Conservation (phyloP, 2,329 filamentous ascomycete species). For the Zymoseptoria passerinii region DNA sequence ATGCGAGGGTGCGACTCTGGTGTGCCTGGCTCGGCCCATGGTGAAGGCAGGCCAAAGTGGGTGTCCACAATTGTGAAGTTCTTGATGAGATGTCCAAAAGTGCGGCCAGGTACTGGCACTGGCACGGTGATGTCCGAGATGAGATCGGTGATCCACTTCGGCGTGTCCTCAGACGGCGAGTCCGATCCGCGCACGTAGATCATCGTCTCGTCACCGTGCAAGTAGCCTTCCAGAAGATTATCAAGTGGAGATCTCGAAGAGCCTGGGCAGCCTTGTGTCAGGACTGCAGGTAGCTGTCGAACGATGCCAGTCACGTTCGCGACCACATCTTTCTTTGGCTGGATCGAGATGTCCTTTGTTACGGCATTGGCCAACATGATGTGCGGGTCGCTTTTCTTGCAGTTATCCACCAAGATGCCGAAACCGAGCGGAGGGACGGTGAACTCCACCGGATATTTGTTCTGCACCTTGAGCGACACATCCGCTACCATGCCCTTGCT, state of each 20-base stretch:
- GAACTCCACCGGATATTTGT: conserved; percentile 70
- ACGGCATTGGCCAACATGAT: conserved; percentile 72
- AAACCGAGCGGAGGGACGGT: conserved; percentile 74
- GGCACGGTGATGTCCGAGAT: conserved; percentile 75
- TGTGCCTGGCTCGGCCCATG: conserved; percentile 64
- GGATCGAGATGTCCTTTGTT: conserved; percentile 58
- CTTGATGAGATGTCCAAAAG: conserved; percentile 73
- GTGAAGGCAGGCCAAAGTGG: conserved; percentile 75
- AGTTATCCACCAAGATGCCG: conserved; percentile 77
- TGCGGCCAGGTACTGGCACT: conserved; percentile 72
- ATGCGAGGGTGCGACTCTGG: conserved; percentile 69
- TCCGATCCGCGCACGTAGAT: conserved; percentile 75
- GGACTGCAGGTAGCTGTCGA: conserved; percentile 60
- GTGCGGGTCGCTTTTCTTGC: conserved; percentile 58
- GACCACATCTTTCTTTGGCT: conserved; percentile 58
- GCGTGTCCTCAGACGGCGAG: conserved; percentile 57
- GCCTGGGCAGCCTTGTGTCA: conserved; percentile 67
- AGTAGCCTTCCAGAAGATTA: conserved; percentile 67
- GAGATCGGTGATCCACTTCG: conserved; percentile 73
- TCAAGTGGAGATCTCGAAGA: conserved; percentile 77
- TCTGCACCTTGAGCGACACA: conserved; percentile 61
- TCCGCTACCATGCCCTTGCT: conserved; percentile 69
- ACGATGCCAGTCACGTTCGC: conserved; percentile 66
- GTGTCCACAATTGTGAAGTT: conserved; percentile 83
- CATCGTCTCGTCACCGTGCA: conserved; percentile 68